Conservation (phyloP, 345 rosid species). For the Linum usitatissimum region DNA sequence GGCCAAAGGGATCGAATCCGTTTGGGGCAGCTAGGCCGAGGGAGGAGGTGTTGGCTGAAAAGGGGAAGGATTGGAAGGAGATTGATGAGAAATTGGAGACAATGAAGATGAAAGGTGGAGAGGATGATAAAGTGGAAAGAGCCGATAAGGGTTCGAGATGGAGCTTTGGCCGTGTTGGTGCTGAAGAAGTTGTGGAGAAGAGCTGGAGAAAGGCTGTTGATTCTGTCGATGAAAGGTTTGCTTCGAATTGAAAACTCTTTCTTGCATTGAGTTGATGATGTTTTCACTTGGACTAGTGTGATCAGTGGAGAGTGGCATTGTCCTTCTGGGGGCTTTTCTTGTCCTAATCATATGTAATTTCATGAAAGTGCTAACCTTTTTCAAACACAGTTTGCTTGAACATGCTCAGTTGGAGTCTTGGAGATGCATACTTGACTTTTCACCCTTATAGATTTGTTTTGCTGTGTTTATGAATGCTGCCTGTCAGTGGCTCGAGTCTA, state of each 20-base stretch:
- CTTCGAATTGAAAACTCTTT: not conserved
- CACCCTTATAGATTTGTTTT: no score
- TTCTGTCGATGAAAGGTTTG: conserved; percentile 19
- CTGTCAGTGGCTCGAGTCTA: no score
- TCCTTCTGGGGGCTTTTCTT: no score
- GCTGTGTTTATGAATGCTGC: no score
- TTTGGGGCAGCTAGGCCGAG: conserved; percentile 94
- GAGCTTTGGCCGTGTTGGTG: conserved; percentile 29
- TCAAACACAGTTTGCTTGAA: not conserved
- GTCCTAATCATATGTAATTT: no score
- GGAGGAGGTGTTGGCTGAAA: conserved; percentile 87
- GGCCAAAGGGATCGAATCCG: conserved; percentile 55
- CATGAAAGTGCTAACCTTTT: not conserved
- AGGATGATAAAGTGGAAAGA: conserved; percentile 36
- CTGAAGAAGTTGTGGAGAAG: conserved; percentile 17
- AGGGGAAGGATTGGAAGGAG: conserved; percentile 87
- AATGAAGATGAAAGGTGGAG: conserved; percentile 26
- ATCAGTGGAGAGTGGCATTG: not conserved
- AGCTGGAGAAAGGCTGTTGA: conserved; percentile 52
- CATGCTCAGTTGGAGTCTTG: not conserved
- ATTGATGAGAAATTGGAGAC: conserved; percentile 78
- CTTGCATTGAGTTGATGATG: not conserved
- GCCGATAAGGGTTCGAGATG: conserved; percentile 13
- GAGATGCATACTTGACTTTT: no score
- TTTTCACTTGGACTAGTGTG: not conserved